Evolutionary conservation across 768 basidiomycete genomes (phyloP).

Genomic region (Trametopsis cervina): DNA sequence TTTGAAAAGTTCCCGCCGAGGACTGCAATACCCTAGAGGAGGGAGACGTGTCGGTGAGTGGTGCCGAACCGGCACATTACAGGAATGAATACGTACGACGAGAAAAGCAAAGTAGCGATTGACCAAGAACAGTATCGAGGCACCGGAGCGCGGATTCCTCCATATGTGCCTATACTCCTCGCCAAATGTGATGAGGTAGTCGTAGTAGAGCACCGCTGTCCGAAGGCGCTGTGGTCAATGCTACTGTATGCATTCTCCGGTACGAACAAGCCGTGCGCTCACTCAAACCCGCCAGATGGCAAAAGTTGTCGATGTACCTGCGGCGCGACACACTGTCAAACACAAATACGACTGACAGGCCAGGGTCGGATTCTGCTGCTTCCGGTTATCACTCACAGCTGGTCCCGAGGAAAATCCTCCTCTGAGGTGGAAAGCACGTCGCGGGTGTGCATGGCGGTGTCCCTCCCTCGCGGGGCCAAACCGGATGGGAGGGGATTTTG

Average conservation of each 20-base stretch:
- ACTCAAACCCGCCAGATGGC: slow-evolving; percentile 4
- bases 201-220: slow-evolving; percentile 11
- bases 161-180: slow-evolving; percentile 19
- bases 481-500: too few species aligned
- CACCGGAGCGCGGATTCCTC: slow-evolving; percentile 11
- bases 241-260: neutral
- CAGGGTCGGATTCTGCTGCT: neutral
- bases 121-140: slow-evolving; percentile 17
- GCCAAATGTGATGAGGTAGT: slow-evolving; percentile 8
- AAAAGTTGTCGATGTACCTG: slow-evolving; percentile 6
- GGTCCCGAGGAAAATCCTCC: neutral
- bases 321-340: too few species aligned
- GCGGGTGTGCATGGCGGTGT: too few species aligned
- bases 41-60: too few species aligned
- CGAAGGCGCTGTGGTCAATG: neutral
- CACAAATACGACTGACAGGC: neutral
- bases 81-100: slow-evolving; percentile 3
- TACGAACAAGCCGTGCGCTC: neutral
- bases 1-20: too few species aligned
- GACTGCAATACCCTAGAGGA: too few species aligned
- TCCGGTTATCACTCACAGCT: neutral
- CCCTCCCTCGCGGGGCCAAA: too few species aligned
- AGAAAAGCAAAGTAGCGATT: slow-evolving; percentile 20
- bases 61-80: too few species aligned
- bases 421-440: too few species aligned